Evolutionary conservation across 2,329 filamentous ascomycete genomes (phyloP), one percentile per base, ranked within the genome.

Genomic region (Colletotrichum liaoningense): DNA sequence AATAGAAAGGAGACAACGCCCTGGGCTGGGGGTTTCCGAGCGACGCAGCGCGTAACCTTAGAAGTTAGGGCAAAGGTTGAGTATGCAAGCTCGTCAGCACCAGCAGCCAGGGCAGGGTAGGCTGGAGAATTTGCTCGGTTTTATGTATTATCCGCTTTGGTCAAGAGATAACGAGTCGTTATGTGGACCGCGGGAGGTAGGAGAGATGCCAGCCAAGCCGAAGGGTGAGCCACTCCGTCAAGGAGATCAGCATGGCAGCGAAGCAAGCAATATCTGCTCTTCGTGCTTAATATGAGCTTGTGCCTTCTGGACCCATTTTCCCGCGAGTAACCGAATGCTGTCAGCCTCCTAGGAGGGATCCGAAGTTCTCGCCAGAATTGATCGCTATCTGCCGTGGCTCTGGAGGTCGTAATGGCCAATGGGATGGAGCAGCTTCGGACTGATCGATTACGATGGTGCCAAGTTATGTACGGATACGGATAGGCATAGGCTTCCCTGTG

Each of bases 141-240:
- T 63, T 28, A 52, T 24, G 24, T 24, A 24, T 58, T 72, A 33
- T 24, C 49, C 24, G 63, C 57, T 14, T 46, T 26, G 28, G 57
- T 69, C 69, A 54, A 54, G 69, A 59, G 52, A 72, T 42, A 52
- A 72, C 58, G 65, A 16, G 46, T 58, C 59, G 22, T 68, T 64
- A 55, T n/a, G 55, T 60, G 54, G 60, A 22, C 70, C 60, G 55
- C 35, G 35, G 35, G 55, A 54, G 38, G 55, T 33, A 30, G 54
- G 28, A 30, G 42, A 14, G n/a, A 63, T 38, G 24, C n/a, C 26
- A 28, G 59, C 60, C 35, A 49, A 55, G 59, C 33, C 22, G 22
- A 42, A 12, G 16, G 6, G 52, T 22, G 26, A 63, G 57, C 65
- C 64, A 67, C 68, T 26, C 57, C 26, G 52, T 9, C 57, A n/a